These are phyloP conservation scores for Glycine tomentella DNA, from an alignment of 306 rosid species.

Conservation along the genomic window DNA sequence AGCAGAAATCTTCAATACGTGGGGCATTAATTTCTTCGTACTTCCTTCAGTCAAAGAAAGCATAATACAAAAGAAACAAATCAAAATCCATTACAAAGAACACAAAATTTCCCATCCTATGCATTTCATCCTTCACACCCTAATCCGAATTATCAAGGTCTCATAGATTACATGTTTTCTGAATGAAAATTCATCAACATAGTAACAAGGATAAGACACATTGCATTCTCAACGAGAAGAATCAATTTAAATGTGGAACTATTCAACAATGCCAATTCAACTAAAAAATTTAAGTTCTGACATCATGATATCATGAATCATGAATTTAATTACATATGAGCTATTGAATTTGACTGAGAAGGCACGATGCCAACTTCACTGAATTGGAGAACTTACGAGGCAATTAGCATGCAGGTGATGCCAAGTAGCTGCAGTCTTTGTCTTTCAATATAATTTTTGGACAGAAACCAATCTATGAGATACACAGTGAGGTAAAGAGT, in stretches of 20 bases:
- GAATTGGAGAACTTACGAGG: slow-evolving; percentile 77
- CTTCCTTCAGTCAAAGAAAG: slow-evolving; percentile 64
- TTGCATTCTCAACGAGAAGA: slow-evolving; percentile 10
- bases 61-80: slow-evolving; percentile 32
- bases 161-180: slow-evolving; percentile 1
- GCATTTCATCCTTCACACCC: slow-evolving; percentile 3
- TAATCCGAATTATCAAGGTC: slow-evolving; percentile 7
- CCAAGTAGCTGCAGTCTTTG: slow-evolving; percentile 89
- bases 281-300: background rate
- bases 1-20: slow-evolving; percentile 84
- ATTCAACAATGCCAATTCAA: slow-evolving; percentile 2
- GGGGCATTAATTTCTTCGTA: slow-evolving; percentile 93
- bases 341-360: slow-evolving; percentile 19
- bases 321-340: background rate
- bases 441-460: slow-evolving; percentile 73
- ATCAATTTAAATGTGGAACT: slow-evolving; percentile 8
- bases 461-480: slow-evolving; percentile 89
- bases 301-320: background rate
- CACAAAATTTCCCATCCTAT: slow-evolving; percentile 8
- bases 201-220: slow-evolving; percentile 11
- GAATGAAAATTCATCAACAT: slow-evolving; percentile 26
- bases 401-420: slow-evolving; percentile 92
- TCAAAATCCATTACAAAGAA: slow-evolving; percentile 19
- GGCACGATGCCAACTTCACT: slow-evolving; percentile 15
- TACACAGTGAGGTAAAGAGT: slow-evolving; percentile 84